Evolutionary conservation across 139 green algal genomes (phyloP).

Genomic region (Chlamydomonas incerta): DNA sequence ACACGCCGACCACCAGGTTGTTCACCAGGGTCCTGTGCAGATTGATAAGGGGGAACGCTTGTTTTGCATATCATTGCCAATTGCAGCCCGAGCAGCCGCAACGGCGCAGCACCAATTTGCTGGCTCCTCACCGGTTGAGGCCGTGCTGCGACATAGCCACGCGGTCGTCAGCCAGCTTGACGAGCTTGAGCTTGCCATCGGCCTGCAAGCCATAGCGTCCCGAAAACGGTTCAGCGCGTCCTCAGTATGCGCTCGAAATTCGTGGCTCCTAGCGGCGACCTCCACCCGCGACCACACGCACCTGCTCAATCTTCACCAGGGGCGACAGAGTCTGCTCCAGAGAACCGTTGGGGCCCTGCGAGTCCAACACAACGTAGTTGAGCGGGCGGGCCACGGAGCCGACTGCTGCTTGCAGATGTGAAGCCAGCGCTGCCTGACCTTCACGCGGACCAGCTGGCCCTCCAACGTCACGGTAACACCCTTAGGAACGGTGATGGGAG

Average conservation of each 20-base stretch:
- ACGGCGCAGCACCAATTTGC: background rate
- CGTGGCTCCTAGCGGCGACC: background rate
- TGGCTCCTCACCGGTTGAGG: constrained; percentile 65
- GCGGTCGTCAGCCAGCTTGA: constrained; percentile 60
- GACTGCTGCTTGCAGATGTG: too few relatives aligned
- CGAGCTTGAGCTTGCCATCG: constrained; percentile 66
- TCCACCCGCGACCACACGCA: constrained; percentile 27
- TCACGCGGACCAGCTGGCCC: constrained; percentile 78
- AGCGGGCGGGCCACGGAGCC: too few relatives aligned
- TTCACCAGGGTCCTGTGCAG: constrained; percentile 77
- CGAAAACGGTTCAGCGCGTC: background rate
- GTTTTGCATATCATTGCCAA: too few relatives aligned
- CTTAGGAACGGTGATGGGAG: constrained; percentile 83
- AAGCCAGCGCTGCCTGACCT: constrained; percentile 78
- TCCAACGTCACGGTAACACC: constrained; percentile 85
- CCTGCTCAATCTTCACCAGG: constrained; percentile 73
- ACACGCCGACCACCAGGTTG: constrained; percentile 96
- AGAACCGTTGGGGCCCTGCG: constrained; percentile 88
- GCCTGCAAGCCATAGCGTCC: constrained; percentile 53
- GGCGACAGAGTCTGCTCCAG: constrained; percentile 77
- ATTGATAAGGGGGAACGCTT: background rate
- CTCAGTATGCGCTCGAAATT: background rate
- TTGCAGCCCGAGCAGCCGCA: too few relatives aligned
- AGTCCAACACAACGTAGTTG: too few relatives aligned
- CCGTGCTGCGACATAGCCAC: constrained; percentile 74